Percentiles rank a stretch among this genome's conserved stretches.
These are phyloP conservation scores for Collybia mongolica DNA, from an alignment of 768 basidiomycete genomes.

Conservation along the genomic window DNA sequence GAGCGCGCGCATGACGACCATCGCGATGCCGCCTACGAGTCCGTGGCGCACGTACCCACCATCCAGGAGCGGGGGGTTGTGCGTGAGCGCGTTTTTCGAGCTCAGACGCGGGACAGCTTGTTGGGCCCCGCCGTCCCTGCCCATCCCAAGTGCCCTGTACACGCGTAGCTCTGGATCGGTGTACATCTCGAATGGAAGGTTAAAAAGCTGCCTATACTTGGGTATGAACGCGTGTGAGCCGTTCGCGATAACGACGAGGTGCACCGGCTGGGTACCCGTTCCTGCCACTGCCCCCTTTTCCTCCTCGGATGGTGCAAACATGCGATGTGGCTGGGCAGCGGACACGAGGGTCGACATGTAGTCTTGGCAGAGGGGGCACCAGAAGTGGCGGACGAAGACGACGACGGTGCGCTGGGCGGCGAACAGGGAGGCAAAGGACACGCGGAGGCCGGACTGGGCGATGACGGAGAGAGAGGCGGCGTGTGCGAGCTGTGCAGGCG, in stretches of 20 bases:
- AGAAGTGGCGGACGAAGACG: slow-evolving; percentile 87
- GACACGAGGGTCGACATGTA: slow-evolving; percentile 70
- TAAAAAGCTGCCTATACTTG: slow-evolving; percentile 77
- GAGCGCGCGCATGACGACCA: slow-evolving; percentile 69
- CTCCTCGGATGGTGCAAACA: slow-evolving; percentile 13
- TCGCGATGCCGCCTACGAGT: slow-evolving; percentile 63
- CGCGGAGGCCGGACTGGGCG: slow-evolving; percentile 61
- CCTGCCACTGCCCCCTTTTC: slow-evolving; percentile 11
- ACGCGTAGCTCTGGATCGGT: slow-evolving; percentile 73
- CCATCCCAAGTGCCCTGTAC: slow-evolving; percentile 78
- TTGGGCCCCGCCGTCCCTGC: slow-evolving; percentile 12
- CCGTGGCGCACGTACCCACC: slow-evolving; percentile 68
- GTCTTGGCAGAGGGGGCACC: slow-evolving; percentile 86
- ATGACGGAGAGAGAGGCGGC: slow-evolving; percentile 66
- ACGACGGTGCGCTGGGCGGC: slow-evolving; percentile 57
- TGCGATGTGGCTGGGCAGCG: slow-evolving; percentile 42
- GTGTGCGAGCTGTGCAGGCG: slow-evolving; percentile 50
- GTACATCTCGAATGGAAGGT: slow-evolving; percentile 70
- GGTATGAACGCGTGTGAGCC: slow-evolving; percentile 76
- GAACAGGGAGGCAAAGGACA: slow-evolving; percentile 71
- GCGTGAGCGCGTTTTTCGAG: slow-evolving; percentile 4
- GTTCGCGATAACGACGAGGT: slow-evolving; percentile 75
- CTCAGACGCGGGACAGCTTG: neutral
- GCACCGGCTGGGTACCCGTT: slow-evolving; percentile 32
- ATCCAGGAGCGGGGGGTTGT: slow-evolving; percentile 5